Conservation (phyloP, 495 filamentous ascomycete genomes). For the Neurospora sp. region DNA sequence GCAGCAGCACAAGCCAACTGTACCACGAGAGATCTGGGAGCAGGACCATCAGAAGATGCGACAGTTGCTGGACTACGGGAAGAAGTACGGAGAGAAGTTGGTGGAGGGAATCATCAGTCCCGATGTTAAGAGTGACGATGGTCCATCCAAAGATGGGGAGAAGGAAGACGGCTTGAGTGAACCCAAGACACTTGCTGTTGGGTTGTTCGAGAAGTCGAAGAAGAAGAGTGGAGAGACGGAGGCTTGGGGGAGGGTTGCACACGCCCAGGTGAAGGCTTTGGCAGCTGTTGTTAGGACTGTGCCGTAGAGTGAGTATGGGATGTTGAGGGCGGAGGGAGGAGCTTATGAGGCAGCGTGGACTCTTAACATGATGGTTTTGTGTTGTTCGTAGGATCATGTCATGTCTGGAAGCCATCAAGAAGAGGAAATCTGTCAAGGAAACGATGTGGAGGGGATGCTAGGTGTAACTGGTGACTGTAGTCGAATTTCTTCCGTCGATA, state of each 20-base stretch:
- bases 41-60: slow-evolving; percentile 24
- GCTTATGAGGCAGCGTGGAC: neutral
- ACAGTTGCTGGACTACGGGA: slow-evolving; percentile 23
- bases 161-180: slow-evolving; percentile 11
- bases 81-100: slow-evolving; percentile 23
- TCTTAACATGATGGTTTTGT: neutral
- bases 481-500: neutral
- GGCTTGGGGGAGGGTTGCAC: slow-evolving; percentile 26
- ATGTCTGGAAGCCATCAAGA: neutral
- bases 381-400: neutral
- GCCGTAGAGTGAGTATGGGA: neutral
- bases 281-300: slow-evolving; percentile 19
- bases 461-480: neutral
- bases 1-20: neutral
- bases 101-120: slow-evolving; percentile 23
- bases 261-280: slow-evolving; percentile 25
- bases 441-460: neutral
- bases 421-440: neutral
- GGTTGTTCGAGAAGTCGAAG: slow-evolving; percentile 25
- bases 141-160: slow-evolving; percentile 1
- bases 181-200: slow-evolving; percentile 16
- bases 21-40: slow-evolving; percentile 24
- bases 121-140: neutral
- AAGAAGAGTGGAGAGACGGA: slow-evolving; percentile 11
- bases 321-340: neutral